Evolutionary conservation across 495 filamentous ascomycete species (phyloP).

Genomic region (Aspergillus wentii): DNA sequence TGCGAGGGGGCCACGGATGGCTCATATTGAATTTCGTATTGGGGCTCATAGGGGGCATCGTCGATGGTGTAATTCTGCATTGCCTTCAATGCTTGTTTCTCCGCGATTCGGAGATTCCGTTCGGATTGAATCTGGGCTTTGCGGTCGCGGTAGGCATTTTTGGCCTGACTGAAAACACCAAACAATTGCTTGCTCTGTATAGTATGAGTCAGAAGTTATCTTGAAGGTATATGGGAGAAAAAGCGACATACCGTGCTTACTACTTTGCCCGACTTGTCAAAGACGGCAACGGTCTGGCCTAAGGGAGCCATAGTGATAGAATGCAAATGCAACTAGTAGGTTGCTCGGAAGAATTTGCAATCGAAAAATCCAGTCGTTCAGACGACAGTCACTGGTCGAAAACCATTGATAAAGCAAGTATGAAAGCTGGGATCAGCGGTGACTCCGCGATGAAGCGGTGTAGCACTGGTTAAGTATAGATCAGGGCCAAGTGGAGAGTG

Average conservation of each 20-base stretch:
- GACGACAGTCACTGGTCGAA: slow-evolving; percentile 10
- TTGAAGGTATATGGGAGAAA: slow-evolving; percentile 1
- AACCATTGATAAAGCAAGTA: slow-evolving; percentile 7
- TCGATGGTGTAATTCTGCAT: slow-evolving; percentile 46
- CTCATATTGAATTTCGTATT: too few relatives aligned
- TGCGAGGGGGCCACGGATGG: slow-evolving; percentile 42
- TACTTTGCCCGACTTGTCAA: slow-evolving; percentile 89
- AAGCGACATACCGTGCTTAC: slow-evolving; percentile 72
- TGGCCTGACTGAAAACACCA: slow-evolving; percentile 82
- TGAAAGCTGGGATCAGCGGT: slow-evolving; percentile 4
- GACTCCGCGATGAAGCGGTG: slow-evolving; percentile 17
- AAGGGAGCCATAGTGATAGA: slow-evolving; percentile 39
- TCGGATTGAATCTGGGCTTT: slow-evolving; percentile 71
- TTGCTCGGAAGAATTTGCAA: too few relatives aligned
- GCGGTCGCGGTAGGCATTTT: slow-evolving; percentile 75
- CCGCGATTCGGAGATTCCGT: slow-evolving; percentile 52
- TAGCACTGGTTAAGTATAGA: slow-evolving; percentile 12
- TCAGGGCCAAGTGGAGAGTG: slow-evolving; percentile 11
- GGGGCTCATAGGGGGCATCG: slow-evolving; percentile 46
- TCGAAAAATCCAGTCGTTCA: neutral
- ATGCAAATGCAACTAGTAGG: too few relatives aligned
- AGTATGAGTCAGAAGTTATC: slow-evolving; percentile 8
- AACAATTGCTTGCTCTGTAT: slow-evolving; percentile 80
- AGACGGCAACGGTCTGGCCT: slow-evolving; percentile 76
- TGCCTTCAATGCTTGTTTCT: slow-evolving; percentile 45